Percentiles rank a stretch among this genome's conserved stretches.
Conservation (phyloP, 2,329 filamentous ascomycete species). For the Drechmeria coniospora region DNA sequence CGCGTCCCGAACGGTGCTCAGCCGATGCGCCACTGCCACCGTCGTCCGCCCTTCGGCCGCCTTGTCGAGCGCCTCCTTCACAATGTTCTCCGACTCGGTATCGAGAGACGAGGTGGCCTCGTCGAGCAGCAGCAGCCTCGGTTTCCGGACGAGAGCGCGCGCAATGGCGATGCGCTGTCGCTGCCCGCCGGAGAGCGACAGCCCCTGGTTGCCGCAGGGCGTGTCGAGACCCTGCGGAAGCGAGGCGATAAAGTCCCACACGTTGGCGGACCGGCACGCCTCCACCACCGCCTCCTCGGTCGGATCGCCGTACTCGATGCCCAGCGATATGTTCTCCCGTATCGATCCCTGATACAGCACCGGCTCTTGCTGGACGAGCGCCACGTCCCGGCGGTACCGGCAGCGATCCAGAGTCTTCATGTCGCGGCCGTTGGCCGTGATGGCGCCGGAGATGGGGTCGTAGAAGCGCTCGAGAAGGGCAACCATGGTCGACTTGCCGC, state of each 20-base stretch:
- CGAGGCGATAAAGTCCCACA: slow-evolving; percentile 37
- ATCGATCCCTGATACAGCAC: slow-evolving; percentile 34
- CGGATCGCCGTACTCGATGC: slow-evolving; percentile 16
- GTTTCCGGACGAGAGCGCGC: slow-evolving; percentile 51
- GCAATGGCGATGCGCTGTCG: slow-evolving; percentile 60
- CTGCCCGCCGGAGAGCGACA: slow-evolving; percentile 58
- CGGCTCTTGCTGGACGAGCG: slow-evolving; percentile 26
- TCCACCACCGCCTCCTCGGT: slow-evolving; percentile 25
- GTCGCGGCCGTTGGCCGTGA: slow-evolving; percentile 15
- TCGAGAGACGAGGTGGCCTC: slow-evolving; percentile 55
- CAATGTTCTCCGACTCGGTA: slow-evolving; percentile 48
- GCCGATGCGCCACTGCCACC: slow-evolving; percentile 49
- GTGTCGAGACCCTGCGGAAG: slow-evolving; percentile 47
- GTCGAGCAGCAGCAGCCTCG: slow-evolving; percentile 53
- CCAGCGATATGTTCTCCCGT: slow-evolving; percentile 39
- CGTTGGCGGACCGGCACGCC: slow-evolving; percentile 39
- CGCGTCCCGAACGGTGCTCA: slow-evolving; percentile 39
- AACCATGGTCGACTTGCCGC: slow-evolving; percentile 46
- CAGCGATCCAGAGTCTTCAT: slow-evolving; percentile 14
- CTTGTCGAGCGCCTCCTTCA: slow-evolving; percentile 45
- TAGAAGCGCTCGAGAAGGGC: slow-evolving; percentile 32
- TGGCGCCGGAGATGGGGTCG: slow-evolving; percentile 16
- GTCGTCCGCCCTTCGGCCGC: slow-evolving; percentile 31
- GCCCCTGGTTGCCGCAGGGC: slow-evolving; percentile 48
- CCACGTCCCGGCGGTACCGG: slow-evolving; percentile 18